These are phyloP conservation scores for Sporisorium sorghi DNA, from an alignment of 1,284 basidiomycete genomes.

Conservation along the genomic window DNA sequence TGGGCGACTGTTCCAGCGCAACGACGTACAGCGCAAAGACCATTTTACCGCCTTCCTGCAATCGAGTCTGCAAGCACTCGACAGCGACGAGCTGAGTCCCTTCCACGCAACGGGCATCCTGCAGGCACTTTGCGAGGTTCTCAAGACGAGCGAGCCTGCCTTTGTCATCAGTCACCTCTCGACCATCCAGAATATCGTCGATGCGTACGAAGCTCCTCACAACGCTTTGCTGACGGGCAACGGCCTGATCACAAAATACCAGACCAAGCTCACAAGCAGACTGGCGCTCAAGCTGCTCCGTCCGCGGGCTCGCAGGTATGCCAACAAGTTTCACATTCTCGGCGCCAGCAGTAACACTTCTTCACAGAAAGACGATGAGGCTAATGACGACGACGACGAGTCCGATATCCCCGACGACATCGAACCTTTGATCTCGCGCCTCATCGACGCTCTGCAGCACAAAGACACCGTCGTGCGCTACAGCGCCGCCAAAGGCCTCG, in stretches of 20 bases:
- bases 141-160: slow-evolving; percentile 73
- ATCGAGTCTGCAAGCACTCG: slow-evolving; percentile 17
- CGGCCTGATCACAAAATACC: slow-evolving; percentile 56
- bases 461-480: slow-evolving; percentile 97
- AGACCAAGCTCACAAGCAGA: slow-evolving; percentile 62
- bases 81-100: slow-evolving; percentile 15
- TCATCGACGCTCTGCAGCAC: slow-evolving; percentile 83
- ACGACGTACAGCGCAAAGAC: slow-evolving; percentile 39
- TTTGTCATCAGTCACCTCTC: slow-evolving; percentile 41
- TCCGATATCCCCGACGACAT: slow-evolving; percentile 85
- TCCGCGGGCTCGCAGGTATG: slow-evolving; percentile 28
- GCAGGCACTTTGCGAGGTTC: slow-evolving; percentile 80
- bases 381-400: slow-evolving; percentile 64
- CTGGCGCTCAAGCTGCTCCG: slow-evolving; percentile 61
- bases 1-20: slow-evolving; percentile 79
- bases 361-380: not conserved
- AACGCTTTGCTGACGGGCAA: slow-evolving; percentile 51
- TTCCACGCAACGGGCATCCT: slow-evolving; percentile 75
- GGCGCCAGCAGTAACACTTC: not conserved
- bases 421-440: slow-evolving; percentile 79
- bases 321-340: slow-evolving; percentile 33
- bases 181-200: slow-evolving; percentile 38
- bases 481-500: slow-evolving; percentile 92
- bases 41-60: slow-evolving; percentile 23
- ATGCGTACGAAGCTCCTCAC: slow-evolving; percentile 68